A percentile compares a stretch with the other conserved stretches of the same genome.
These are phyloP conservation scores for Pyricularia pennisetigena DNA, from an alignment of 2,329 filamentous ascomycete genomes.

Conservation along the genomic window DNA sequence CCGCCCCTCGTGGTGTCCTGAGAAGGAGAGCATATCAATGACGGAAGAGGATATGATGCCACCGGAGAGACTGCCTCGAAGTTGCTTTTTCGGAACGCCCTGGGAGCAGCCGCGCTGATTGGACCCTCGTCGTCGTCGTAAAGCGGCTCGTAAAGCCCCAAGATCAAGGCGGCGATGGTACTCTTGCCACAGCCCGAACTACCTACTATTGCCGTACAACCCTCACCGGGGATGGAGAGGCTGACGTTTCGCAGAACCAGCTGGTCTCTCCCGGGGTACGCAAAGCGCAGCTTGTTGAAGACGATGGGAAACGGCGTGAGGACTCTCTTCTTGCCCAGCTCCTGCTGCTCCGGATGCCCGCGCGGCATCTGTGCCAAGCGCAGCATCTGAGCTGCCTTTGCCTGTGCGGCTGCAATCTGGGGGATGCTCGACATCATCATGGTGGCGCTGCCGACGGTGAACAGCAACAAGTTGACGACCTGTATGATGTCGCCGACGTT, in stretches of 20 bases:
- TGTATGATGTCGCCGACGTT: constrained; percentile 53
- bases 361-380: constrained; percentile 53
- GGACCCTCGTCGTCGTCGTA: not conserved
- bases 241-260: constrained; percentile 53
- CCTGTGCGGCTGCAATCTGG: constrained; percentile 65
- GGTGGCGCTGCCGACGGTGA: constrained; percentile 66
- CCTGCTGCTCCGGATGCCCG: constrained; percentile 40
- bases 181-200: constrained; percentile 86
- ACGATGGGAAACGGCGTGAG: constrained; percentile 30
- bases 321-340: constrained; percentile 24
- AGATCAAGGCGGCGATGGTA: constrained; percentile 65
- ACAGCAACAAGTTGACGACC: constrained; percentile 75
- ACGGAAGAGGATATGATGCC: not conserved
- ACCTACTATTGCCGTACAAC: constrained; percentile 69
- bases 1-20: not conserved
- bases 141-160: constrained; percentile 54
- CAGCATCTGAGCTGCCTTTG: constrained; percentile 64
- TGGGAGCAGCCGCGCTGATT: not conserved
- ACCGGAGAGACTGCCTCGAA: not conserved
- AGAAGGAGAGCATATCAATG: no score
- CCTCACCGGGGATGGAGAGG: constrained; percentile 53
- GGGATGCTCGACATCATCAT: constrained; percentile 66
- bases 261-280: constrained; percentile 47
- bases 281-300: constrained; percentile 56
- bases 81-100: not conserved